These are phyloP conservation scores for Alternaria incomplexa DNA, from an alignment of 2,329 filamentous ascomycete genomes.

Conservation along the genomic window DNA sequence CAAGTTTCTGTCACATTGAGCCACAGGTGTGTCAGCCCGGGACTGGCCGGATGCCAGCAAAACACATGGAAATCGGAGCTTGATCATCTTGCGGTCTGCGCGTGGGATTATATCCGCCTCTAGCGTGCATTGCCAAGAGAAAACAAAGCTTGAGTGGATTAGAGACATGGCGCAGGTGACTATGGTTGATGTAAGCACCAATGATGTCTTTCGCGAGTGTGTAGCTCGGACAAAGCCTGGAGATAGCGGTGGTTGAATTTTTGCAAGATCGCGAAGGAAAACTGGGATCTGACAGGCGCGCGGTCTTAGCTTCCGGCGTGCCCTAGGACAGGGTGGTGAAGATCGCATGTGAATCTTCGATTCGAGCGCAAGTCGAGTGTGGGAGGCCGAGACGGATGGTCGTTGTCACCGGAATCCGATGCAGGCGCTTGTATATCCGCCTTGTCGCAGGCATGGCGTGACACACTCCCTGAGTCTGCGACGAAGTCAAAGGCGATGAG, in stretches of 20 bases:
- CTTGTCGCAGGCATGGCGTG: slow-evolving; percentile 12
- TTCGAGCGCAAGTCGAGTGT: not conserved
- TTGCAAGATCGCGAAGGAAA: not conserved
- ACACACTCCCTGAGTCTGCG: slow-evolving; percentile 7
- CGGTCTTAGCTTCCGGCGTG: not conserved
- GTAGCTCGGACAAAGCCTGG: slow-evolving; percentile 27
- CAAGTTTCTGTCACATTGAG: slow-evolving; percentile 4
- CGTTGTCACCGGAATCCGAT: slow-evolving; percentile 14
- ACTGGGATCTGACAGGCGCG: not conserved
- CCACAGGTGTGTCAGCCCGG: slow-evolving; percentile 18
- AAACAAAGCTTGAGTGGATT: slow-evolving; percentile 28
- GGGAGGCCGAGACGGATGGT: slow-evolving; percentile 21
- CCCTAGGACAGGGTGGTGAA: not conserved
- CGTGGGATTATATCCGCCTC: slow-evolving; percentile 16
- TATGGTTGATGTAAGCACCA: slow-evolving; percentile 15
- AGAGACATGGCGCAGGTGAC: slow-evolving; percentile 28
- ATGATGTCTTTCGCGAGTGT: slow-evolving; percentile 12
- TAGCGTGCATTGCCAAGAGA: slow-evolving; percentile 18
- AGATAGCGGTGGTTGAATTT: slow-evolving; percentile 7
- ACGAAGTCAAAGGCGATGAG: not conserved
- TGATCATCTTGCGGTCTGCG: slow-evolving; percentile 12
- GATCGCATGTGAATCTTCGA: slow-evolving; percentile 5
- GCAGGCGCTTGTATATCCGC: slow-evolving; percentile 8
- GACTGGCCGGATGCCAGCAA: slow-evolving; percentile 25
- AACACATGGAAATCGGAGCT: slow-evolving; percentile 7